Conservation (phyloP, 768 basidiomycete species). For the Termitomyces sp. region DNA sequence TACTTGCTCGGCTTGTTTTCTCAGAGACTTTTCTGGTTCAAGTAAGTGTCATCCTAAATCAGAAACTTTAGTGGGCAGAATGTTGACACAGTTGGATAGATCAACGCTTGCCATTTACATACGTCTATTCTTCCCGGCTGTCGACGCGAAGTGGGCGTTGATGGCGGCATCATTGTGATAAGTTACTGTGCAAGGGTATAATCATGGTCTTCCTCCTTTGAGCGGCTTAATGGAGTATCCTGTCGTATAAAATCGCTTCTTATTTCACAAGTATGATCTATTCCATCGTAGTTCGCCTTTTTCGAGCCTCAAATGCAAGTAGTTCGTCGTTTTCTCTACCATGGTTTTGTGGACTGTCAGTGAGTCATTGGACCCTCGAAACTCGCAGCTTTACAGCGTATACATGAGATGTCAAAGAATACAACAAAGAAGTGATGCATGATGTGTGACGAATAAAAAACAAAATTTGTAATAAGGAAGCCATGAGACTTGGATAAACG, state of each 20-base stretch:
- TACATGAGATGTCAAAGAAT: neutral
- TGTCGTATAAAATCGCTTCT: neutral
- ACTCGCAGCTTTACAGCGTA: too few relatives aligned
- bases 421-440: neutral
- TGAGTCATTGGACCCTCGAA: neutral
- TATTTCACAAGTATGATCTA: neutral
- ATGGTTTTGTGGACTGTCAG: neutral
- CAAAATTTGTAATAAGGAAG: neutral
- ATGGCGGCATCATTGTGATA: neutral
- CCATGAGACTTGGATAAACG: neutral
- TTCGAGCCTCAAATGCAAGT: neutral
- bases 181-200: neutral
- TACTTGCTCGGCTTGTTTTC: neutral
- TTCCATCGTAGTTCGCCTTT: neutral
- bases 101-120: too few relatives aligned
- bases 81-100: neutral
- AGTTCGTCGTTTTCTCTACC: neutral
- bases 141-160: too few relatives aligned
- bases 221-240: neutral
- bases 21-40: neutral
- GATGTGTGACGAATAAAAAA: neutral
- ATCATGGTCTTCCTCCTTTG: neutral
- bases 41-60: neutral
- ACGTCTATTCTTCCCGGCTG: neutral
- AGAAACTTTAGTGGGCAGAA: neutral